Base-by-base conservation (phyloP, 2,329 filamentous ascomycete species). In the Fusarium luffae region DNA sequence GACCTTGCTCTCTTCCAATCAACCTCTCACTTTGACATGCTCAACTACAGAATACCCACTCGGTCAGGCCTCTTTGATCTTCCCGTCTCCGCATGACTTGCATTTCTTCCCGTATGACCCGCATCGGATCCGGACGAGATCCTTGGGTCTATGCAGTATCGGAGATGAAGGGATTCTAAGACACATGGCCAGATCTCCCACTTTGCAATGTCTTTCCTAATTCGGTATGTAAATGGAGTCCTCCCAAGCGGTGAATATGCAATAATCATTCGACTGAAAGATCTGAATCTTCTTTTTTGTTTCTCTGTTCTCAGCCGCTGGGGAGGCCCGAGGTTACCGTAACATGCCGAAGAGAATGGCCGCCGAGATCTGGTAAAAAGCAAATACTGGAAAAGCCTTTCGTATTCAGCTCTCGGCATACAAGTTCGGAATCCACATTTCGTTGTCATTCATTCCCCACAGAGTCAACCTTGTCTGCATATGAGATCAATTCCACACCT, bases 121-220 rank as follows among this genome's bases (percentile, higher is more conserved):
- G 48, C 56, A 41, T 55, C 66, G 57, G 66, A 63, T 49, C 54
- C 66, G 62, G 54, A 66, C 25, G 16, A 47, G 16, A 47, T 27
- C 34, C 54, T 34, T 50, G 46, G 27, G 41, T 34, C n/a, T 25
- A 59, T 57, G 49, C 27, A 57, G 30, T 16, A 44, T 43, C 51
- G 51, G 65, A 67, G 57, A 69, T 67, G 57, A 73, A 54, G 40
- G 34, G 60, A 50, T 19, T 44, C 23, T 6, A 57, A 70, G 50
- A 54, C 48, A 54, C 48, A 52, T 42, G 37, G 21, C 7, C 40
- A 40, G 27, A 25, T 54, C 40, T 52, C 9, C 46, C n/a, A 32
- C 44, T 43, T 28, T 43, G 14, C 30, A 12, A 23, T 25, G 28
- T 44, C n/a, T 19, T 23, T 18, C 47, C 30, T 12, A 12, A 23